These are phyloP conservation scores for Kwoniella mangroviensis DNA, from an alignment of 768 basidiomycete species.

Conservation along the genomic window DNA sequence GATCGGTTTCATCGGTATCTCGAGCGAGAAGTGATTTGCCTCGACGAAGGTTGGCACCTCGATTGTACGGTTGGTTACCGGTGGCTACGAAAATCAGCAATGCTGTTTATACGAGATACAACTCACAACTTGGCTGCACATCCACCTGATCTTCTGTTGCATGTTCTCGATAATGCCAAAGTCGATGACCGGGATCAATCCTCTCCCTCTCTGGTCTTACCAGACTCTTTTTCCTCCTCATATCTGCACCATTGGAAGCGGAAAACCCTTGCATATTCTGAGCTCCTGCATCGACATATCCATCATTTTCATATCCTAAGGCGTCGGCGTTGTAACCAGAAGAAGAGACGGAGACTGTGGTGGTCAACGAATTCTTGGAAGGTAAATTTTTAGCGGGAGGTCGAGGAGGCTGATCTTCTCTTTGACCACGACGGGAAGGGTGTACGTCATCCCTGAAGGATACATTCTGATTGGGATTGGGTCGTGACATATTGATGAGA, in stretches of 20 bases:
- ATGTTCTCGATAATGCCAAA: slow-evolving; percentile 91
- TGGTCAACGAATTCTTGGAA: slow-evolving; percentile 38
- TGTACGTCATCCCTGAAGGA: slow-evolving; percentile 45
- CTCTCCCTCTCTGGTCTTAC: slow-evolving; percentile 93
- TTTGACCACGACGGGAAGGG: slow-evolving; percentile 41
- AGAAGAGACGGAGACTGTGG: slow-evolving; percentile 28
- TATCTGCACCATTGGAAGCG: slow-evolving; percentile 49
- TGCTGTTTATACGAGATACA: background rate
- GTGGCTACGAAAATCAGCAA: slow-evolving; percentile 42
- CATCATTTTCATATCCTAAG: slow-evolving; percentile 39
- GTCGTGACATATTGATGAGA: slow-evolving; percentile 42
- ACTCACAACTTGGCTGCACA: slow-evolving; percentile 81
- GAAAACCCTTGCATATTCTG: slow-evolving; percentile 45
- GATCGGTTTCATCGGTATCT: slow-evolving; percentile 75
- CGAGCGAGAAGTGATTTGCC: slow-evolving; percentile 88
- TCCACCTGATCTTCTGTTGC: slow-evolving; percentile 74
- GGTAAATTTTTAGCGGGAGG: slow-evolving; percentile 41
- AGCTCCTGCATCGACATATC: slow-evolving; percentile 41
- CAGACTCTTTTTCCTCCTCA: slow-evolving; percentile 82
- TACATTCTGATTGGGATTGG: slow-evolving; percentile 40
- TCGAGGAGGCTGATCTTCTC: slow-evolving; percentile 42
- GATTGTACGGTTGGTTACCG: slow-evolving; percentile 47
- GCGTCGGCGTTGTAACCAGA: slow-evolving; percentile 23
- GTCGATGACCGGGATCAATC: slow-evolving; percentile 89
- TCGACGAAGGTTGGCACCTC: slow-evolving; percentile 62